Percentiles rank a stretch among this genome's conserved stretches.
Evolutionary conservation across 73 alveolate genomes (phyloP).

Genomic region (Paramecium octaurelia): DNA sequence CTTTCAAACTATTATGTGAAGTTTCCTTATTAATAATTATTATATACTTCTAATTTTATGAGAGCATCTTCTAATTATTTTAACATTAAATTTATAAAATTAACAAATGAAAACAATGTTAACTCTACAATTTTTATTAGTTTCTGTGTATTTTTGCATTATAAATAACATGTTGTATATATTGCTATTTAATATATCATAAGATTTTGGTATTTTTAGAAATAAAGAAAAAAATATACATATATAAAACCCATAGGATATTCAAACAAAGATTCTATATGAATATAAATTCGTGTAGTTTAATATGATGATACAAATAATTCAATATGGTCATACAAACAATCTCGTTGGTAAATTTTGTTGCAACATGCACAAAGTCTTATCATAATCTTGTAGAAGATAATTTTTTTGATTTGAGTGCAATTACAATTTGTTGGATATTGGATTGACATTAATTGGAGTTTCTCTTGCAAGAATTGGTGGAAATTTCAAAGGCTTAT

Average conservation of each 20-base stretch:
- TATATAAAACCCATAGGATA: background rate
- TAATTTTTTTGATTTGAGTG: background rate
- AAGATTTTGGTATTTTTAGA: background rate
- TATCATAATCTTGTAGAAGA: background rate
- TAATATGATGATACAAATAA: background rate
- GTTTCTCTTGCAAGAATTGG: background rate
- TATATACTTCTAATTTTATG: background rate
- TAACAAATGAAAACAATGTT: background rate
- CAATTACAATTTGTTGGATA: constrained; percentile 1
- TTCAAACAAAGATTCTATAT: background rate
- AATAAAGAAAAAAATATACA: background rate
- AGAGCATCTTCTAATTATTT: background rate
- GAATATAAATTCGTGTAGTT: background rate
- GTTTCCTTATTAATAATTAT: background rate
- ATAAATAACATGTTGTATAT: too few species aligned
- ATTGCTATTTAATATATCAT: too few species aligned
- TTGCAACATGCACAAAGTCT: background rate
- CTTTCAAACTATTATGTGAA: background rate
- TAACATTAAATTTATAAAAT: background rate
- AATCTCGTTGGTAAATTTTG: background rate
- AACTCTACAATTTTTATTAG: too few species aligned
- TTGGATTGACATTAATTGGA: background rate
- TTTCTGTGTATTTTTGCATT: too few species aligned
- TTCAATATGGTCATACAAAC: background rate
- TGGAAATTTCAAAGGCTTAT: background rate